A percentile compares a stretch with the other conserved stretches of the same genome.
phyloP scores from a whole-genome alignment of 2,329 filamentous ascomycete genomes.

The Ciborinia camelliae region DNA sequence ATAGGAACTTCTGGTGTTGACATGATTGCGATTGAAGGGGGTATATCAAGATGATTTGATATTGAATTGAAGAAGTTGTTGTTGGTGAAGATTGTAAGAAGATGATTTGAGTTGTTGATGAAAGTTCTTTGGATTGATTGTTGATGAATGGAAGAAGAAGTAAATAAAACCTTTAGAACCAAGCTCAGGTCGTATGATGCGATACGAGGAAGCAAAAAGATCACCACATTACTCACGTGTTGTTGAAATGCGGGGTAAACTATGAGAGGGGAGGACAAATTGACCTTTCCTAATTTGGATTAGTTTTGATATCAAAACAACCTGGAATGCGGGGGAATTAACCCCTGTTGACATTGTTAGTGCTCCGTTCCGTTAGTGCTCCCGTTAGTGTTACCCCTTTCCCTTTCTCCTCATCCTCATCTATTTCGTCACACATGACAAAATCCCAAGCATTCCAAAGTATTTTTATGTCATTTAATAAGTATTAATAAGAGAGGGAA shows the following conservation, averaged over 20 bases:
- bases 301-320: background rate
- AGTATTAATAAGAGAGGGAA: background rate
- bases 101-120: background rate
- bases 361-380: background rate
- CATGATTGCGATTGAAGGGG: constrained; percentile 32
- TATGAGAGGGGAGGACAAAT: background rate
- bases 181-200: constrained; percentile 7
- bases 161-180: background rate
- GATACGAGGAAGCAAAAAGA: constrained; percentile 10
- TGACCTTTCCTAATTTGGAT: background rate
- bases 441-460: background rate
- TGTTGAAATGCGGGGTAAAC: constrained; percentile 22
- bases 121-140: background rate
- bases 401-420: background rate
- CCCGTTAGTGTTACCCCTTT: background rate
- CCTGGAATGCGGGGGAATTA: constrained; percentile 9
- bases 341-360: background rate
- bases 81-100: background rate
- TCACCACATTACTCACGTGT: constrained; percentile 18
- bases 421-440: background rate
- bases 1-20: constrained; percentile 34
- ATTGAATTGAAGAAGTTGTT: background rate
- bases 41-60: background rate
- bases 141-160: background rate
- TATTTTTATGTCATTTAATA: background rate